Evolutionary conservation across 208 protist species (phyloP).

Genomic region (Trypanosoma cruzi): DNA sequence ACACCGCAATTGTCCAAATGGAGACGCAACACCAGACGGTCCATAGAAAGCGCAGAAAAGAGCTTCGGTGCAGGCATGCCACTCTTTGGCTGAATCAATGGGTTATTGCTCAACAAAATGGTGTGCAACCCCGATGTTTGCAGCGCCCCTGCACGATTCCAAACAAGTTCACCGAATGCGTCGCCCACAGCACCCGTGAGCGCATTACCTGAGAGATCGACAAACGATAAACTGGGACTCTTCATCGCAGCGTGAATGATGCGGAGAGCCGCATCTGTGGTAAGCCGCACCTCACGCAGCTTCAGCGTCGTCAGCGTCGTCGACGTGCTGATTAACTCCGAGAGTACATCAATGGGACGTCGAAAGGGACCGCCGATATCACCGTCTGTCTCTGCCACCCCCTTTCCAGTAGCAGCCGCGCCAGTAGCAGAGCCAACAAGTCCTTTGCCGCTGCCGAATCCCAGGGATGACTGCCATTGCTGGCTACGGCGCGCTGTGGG

Average conservation of each 20-base stretch:
- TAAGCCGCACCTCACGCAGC: slow-evolving; percentile 61
- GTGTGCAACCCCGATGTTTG: slow-evolving; percentile 47
- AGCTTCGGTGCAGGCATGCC: slow-evolving; percentile 26
- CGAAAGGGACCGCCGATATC: not conserved
- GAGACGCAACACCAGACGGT: slow-evolving; percentile 54
- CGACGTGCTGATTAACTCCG: slow-evolving; percentile 58
- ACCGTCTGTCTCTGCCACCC: slow-evolving; percentile 1
- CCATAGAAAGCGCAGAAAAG: slow-evolving; percentile 53
- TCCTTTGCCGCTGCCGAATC: not conserved
- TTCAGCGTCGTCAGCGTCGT: slow-evolving; percentile 56
- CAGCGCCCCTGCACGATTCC: slow-evolving; percentile 36
- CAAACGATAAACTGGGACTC: slow-evolving; percentile 47
- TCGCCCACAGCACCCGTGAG: slow-evolving; percentile 60
- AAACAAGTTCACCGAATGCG: slow-evolving; percentile 57
- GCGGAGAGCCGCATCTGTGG: slow-evolving; percentile 40
- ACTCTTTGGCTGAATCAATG: slow-evolving; percentile 43
- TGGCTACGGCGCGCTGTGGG: not conserved
- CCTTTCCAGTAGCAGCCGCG: not conserved
- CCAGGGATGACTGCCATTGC: too few relatives aligned
- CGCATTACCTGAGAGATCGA: slow-evolving; percentile 78
- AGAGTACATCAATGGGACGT: slow-evolving; percentile 66
- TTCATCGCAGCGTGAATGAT: slow-evolving; percentile 56
- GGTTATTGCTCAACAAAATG: slow-evolving; percentile 68
- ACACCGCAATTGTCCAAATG: slow-evolving; percentile 62
- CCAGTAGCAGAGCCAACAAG: not conserved